Evolutionary conservation across 1,139 yeast genomes (phyloP).

Genomic region (Taphrina confusa): DNA sequence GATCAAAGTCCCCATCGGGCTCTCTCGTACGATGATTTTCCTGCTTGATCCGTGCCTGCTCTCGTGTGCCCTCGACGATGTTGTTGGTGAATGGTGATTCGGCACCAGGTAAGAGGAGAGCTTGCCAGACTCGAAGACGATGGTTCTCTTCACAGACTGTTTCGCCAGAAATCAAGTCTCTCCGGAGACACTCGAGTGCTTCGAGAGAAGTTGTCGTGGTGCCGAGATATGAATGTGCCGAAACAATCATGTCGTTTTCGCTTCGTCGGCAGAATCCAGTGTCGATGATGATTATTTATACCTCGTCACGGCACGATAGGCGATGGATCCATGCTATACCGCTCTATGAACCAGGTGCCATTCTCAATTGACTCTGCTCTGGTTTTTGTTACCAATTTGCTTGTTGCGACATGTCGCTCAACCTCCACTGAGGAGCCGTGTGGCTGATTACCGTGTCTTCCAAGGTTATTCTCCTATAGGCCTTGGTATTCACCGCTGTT

Average conservation of each 20-base stretch:
- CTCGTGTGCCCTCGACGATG: not conserved
- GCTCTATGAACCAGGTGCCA: no score
- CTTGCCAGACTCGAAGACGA: constrained; percentile 28
- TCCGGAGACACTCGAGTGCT: constrained; percentile 22
- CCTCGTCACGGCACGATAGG: no score
- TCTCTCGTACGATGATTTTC: not conserved
- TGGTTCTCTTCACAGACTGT: constrained; percentile 6
- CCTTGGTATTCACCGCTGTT: no score
- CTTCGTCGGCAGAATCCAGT: no score
- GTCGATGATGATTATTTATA: no score
- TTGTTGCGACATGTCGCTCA: no score
- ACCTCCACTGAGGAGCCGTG: no score
- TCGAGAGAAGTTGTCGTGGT: constrained; percentile 3
- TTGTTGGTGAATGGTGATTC: not conserved
- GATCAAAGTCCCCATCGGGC: constrained; percentile 16
- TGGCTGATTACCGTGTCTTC: no score
- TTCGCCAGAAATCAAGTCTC: constrained; percentile 22
- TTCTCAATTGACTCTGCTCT: no score
- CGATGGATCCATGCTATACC: no score
- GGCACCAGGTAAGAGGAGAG: not conserved
- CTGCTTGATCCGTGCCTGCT: not conserved
- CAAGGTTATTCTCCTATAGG: no score
- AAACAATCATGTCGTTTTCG: constrained; percentile 4
- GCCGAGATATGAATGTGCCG: constrained; percentile 27
- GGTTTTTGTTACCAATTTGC: no score